Conservation (phyloP, 2,329 filamentous ascomycete genomes). For the Teratosphaeria gauchensis region DNA sequence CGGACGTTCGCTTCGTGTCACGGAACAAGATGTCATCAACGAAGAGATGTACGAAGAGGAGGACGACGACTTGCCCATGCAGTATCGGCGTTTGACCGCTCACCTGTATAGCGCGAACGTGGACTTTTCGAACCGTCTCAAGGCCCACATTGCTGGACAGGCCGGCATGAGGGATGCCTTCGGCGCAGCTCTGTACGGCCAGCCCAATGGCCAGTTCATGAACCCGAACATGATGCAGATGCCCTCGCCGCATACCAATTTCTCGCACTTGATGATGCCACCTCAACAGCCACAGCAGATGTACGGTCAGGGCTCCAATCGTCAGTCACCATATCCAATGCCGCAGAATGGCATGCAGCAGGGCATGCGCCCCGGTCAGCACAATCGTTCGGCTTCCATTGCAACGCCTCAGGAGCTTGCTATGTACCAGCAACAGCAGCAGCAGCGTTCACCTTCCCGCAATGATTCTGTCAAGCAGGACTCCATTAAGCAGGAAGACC, state of each 20-base stretch:
- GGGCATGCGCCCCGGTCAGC: conserved; percentile 22
- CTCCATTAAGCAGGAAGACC: conserved; percentile 11
- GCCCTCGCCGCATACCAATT: conserved; percentile 6
- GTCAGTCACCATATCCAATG: conserved; percentile 35
- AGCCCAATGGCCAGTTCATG: conserved; percentile 27
- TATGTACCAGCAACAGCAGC: conserved; percentile 20
- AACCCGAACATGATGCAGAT: conserved; percentile 26
- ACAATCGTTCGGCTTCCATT: conserved; percentile 38
- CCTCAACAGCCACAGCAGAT: conserved; percentile 12
- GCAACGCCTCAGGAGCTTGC: conserved; percentile 29
- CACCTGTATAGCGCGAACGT: conserved; percentile 52
- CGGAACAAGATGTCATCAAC: conserved; percentile 74
- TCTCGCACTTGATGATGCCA: conserved; percentile 6
- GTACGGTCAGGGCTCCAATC: conserved; percentile 14
- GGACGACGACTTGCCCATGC: conserved; percentile 66
- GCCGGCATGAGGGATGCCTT: conserved; percentile 46
- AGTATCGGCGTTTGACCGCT: conserved; percentile 54
- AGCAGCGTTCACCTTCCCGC: conserved; percentile 19
- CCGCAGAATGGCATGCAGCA: conserved; percentile 15
- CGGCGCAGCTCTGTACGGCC: conserved; percentile 30
- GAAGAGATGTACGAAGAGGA: conserved; percentile 97
- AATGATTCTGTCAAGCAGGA: conserved; percentile 7
- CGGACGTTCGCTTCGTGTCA: conserved; percentile 70
- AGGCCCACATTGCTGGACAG: conserved; percentile 49
- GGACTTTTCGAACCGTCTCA: conserved; percentile 53